phyloP scores from a whole-genome alignment of 148 eudicot species.

The Chenopodium formosanum region DNA sequence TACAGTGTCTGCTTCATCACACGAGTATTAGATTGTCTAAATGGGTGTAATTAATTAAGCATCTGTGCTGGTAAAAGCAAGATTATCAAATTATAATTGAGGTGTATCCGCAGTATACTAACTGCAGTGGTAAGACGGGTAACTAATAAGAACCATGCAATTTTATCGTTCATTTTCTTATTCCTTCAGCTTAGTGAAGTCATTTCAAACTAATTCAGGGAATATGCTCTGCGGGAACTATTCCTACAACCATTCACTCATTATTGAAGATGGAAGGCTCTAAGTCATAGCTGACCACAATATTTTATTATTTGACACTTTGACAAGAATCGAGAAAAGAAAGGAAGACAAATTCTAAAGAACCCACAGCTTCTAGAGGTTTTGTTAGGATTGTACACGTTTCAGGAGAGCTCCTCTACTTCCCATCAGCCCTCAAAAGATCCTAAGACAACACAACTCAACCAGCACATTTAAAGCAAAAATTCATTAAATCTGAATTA shows the following conservation, averaged over 20 bases:
- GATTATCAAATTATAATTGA: neutral
- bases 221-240: neutral
- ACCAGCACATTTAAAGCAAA: neutral
- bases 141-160: neutral
- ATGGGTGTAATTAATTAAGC: constrained; percentile 1
- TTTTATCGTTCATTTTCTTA: neutral
- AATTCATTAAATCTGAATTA: neutral
- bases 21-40: neutral
- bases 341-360: neutral
- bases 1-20: neutral
- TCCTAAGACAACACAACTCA: neutral
- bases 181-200: constrained; percentile 4
- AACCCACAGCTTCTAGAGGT: constrained; percentile 2
- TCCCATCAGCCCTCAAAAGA: neutral
- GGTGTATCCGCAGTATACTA: neutral
- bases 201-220: neutral
- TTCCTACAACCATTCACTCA: neutral
- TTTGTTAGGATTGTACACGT: neutral
- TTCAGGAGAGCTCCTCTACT: too few species aligned
- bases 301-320: neutral
- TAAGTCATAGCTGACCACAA: constrained; percentile 1
- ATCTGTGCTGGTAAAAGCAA: constrained; percentile 8
- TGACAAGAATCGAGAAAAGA: constrained; percentile 14
- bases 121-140: neutral
- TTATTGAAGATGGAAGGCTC: neutral